These are phyloP conservation scores for Paecilomyces formosus DNA, from an alignment of 2,329 filamentous ascomycete species.

Conservation along the genomic window DNA sequence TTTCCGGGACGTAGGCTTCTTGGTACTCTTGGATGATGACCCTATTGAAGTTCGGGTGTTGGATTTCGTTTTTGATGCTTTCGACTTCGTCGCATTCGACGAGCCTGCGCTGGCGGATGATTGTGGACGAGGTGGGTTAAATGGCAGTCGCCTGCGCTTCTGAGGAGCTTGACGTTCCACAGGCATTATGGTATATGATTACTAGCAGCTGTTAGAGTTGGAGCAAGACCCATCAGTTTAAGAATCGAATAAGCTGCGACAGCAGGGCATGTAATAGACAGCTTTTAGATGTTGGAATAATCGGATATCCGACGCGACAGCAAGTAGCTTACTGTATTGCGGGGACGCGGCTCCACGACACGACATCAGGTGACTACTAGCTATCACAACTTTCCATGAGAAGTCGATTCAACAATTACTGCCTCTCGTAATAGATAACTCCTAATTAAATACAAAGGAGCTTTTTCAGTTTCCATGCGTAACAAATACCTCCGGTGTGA, in stretches of 20 bases:
- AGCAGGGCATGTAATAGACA: background rate
- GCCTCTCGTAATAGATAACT: background rate
- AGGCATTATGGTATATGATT: slow-evolving; percentile 11
- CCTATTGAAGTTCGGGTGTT: slow-evolving; percentile 9
- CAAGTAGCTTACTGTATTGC: background rate
- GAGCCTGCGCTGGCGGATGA: slow-evolving; percentile 17
- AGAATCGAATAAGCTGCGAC: background rate
- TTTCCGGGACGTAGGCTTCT: slow-evolving; percentile 2
- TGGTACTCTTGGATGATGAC: slow-evolving; percentile 5
- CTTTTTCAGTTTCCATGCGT: background rate
- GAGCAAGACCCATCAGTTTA: background rate
- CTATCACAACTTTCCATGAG: background rate
- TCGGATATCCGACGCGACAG: background rate
- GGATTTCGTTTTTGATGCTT: slow-evolving; percentile 13
- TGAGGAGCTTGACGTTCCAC: slow-evolving; percentile 20
- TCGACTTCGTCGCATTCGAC: slow-evolving; percentile 14
- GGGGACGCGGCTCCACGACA: background rate
- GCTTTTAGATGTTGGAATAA: background rate
- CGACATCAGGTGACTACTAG: background rate
- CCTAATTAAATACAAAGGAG: background rate
- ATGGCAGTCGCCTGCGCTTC: slow-evolving; percentile 34
- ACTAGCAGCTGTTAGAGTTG: background rate
- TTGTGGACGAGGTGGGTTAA: slow-evolving; percentile 36
- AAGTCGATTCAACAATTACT: background rate
- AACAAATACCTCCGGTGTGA: too few relatives aligned